Percentiles rank a stretch among this genome's conserved stretches.
Evolutionary conservation across 2,329 filamentous ascomycete species (phyloP).

Genomic region (Aureobasidium sp.): DNA sequence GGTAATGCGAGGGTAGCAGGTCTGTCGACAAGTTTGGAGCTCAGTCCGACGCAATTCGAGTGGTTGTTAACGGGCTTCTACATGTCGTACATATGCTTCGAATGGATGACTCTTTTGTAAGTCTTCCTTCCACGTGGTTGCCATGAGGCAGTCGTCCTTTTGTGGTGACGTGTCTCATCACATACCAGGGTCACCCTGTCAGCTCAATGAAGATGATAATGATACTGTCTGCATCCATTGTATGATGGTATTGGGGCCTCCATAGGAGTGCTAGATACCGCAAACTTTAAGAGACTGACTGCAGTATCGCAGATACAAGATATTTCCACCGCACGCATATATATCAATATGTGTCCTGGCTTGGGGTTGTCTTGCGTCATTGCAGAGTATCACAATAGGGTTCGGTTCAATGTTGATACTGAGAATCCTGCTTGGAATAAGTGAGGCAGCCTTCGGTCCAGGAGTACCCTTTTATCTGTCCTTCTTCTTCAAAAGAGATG

Average conservation of each 20-base stretch:
- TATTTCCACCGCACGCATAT: slow-evolving; percentile 56
- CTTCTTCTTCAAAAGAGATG: slow-evolving; percentile 57
- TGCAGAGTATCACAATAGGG: slow-evolving; percentile 49
- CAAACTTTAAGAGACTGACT: background rate
- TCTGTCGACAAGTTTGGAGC: slow-evolving; percentile 45
- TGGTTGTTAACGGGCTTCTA: slow-evolving; percentile 59
- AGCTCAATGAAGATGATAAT: background rate
- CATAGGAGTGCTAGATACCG: background rate
- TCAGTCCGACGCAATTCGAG: slow-evolving; percentile 52
- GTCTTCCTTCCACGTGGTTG: slow-evolving; percentile 5
- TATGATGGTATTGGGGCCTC: background rate
- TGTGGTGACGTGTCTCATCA: background rate
- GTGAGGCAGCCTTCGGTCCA: slow-evolving; percentile 56
- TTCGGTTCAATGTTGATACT: slow-evolving; percentile 55
- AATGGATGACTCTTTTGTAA: slow-evolving; percentile 58
- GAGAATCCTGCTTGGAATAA: slow-evolving; percentile 48
- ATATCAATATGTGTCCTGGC: slow-evolving; percentile 59
- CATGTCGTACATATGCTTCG: slow-evolving; percentile 56
- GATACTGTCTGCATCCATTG: background rate
- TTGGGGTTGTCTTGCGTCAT: slow-evolving; percentile 72
- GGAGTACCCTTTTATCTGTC: slow-evolving; percentile 59
- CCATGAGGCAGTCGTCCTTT: background rate
- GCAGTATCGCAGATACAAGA: slow-evolving; percentile 38
- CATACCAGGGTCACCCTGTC: background rate
- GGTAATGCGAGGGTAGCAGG: slow-evolving; percentile 59